Base-by-base conservation (phyloP, 352 stramenopile genomes). In the Blastocystis sp. region DNA sequence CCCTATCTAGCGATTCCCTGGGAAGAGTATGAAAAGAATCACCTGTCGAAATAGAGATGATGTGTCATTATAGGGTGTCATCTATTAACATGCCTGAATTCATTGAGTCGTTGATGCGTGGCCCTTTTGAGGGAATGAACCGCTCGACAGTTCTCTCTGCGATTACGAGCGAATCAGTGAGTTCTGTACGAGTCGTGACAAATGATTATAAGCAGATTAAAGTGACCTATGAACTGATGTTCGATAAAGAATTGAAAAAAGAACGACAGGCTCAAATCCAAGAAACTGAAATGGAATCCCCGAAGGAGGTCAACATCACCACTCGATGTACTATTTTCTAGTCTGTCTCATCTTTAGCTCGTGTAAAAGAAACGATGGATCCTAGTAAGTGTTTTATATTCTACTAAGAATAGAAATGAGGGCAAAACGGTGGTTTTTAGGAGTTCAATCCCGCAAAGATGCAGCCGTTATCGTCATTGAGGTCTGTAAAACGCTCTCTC, bases 401-500 rank as follows among this genome's bases (percentile, higher is more conserved):
- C 11, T 8, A 20, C 54, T 23, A 82, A 5, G 11, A 9, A n/a
- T 82, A 90, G 80, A 69, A 39, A 13, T 39, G 20, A 50, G 55
- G 29, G 90, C 93, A 56, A 93, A 96, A 90, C 91, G 96, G 89
- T 99, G 97, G 97, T 99, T 98, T 90, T 90, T 99, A 73, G 97
- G 97, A 56, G 98, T 99, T 90, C 97, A 99, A 93, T 98, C 94
- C 90, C 98, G 98, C 91, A 99, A 98, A 91, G 96, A 99, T 89
- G 96, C 97, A 13, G 96, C 95, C 47, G 96, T 98, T 90, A 97
- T 99, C 47, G 99, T 99, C 96, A 98, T 94, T 23, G 97, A 99
- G 91, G 97, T 99, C 29, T 99, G 98, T 93, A 98, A 98, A 91
- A 96, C 96, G 37, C 92, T 99, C 5, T 94, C 96, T 80, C 94